Percentiles rank a stretch among this genome's conserved stretches.
Evolutionary conservation across 2,329 filamentous ascomycete species (phyloP).

Genomic region (Trichoderma pleuroti): DNA sequence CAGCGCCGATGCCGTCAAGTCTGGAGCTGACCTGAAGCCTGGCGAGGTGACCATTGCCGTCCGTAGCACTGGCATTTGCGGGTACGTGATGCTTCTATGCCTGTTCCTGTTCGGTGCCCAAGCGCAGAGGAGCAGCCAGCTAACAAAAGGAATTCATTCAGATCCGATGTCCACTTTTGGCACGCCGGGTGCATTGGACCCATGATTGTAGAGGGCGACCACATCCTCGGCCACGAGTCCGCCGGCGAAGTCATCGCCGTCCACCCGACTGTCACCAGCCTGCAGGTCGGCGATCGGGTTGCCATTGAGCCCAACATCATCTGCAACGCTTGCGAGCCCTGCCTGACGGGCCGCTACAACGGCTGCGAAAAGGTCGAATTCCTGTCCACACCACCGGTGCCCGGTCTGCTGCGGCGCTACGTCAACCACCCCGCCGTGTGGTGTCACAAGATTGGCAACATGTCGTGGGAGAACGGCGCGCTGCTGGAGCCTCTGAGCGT

Average conservation of each 20-base stretch:
- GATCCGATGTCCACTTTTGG: constrained; percentile 97
- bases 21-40: constrained; percentile 63
- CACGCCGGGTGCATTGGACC: constrained; percentile 91
- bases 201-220: constrained; percentile 85
- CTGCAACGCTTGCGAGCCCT: constrained; percentile 86
- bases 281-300: constrained; percentile 85
- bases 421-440: constrained; percentile 91
- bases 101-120: not conserved
- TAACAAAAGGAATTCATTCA: constrained; percentile 33
- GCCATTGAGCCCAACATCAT: constrained; percentile 93
- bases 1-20: constrained; percentile 68
- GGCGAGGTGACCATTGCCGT: constrained; percentile 87
- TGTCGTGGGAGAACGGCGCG: constrained; percentile 88
- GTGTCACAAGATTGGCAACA: constrained; percentile 93
- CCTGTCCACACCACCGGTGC: constrained; percentile 84
- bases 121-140: not conserved
- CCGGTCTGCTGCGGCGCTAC: constrained; percentile 83
- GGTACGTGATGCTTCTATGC: constrained; percentile 48
- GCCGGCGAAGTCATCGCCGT: constrained; percentile 79
- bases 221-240: constrained; percentile 93
- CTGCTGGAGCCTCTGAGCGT: constrained; percentile 89
- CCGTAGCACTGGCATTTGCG: constrained; percentile 94
- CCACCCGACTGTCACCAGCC: constrained; percentile 71
- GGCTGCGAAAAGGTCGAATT: constrained; percentile 85
- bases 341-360: constrained; percentile 90